Base-by-base conservation (phyloP, 208 protist genomes). In the Leishmania amazonensis region DNA sequence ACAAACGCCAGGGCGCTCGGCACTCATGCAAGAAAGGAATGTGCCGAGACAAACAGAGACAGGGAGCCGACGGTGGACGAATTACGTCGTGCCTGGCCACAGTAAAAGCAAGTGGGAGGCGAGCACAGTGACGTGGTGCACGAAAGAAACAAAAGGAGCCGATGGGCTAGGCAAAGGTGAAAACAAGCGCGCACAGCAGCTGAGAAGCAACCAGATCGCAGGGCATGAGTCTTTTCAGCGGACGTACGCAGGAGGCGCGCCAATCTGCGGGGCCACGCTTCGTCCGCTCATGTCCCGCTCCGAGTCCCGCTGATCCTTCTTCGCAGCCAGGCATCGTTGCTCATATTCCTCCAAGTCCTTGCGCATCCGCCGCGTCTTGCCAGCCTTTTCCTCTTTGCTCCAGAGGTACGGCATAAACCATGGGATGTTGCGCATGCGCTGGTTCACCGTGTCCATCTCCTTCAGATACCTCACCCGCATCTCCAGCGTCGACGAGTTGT, bases 351-450 rank as follows among this genome's bases (percentile, higher is more conserved):
- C 89, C 40, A 96, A 58, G 75, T 98, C 93, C 71, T 86, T 90
- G 74, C 89, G 88, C 92, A 98, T 95, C 11, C 80, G 83, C 40
- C 90, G 90, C 62, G 90, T 90, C 75, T 89, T 80, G n/a, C 24
- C 78, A 1, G 93, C 93, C 84, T 95, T 96, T 64, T 96, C 93
- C 70, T 98, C 95, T 85, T 98, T 98, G 78, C 85, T 94, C 94
- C 95, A 98, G 49, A 98, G 82, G 82, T 98, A 98, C 47, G 95
- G 95, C 95, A 98, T 98, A 83, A 97, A 98, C 94, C 95, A 98
- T 74, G 95, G 95, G 62, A 97, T 94, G 72, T 91, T 85, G 62
- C 94, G 94, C 93, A 98, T 96, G 60, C 93, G 92, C 83, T 96
- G 94, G 49, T 98, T 95, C 71, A 97, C 90, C 49, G 95, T 96